phyloP scores from a whole-genome alignment of 805 yeast genomes.

The Candida railenensis region DNA sequence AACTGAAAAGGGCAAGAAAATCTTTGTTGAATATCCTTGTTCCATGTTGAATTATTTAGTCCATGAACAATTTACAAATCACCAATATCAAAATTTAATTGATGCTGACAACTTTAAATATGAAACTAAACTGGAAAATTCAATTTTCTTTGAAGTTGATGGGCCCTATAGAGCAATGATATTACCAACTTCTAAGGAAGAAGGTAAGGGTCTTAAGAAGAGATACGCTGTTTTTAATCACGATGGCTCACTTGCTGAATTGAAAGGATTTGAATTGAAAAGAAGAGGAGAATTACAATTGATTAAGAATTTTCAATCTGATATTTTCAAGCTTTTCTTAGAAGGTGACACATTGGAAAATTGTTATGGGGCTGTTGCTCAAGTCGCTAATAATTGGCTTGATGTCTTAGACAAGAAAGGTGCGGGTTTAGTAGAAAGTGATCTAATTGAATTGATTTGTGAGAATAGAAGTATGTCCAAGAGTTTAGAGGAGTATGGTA shows the following conservation, averaged over 20 bases:
- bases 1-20: conserved; percentile 72
- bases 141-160: conserved; percentile 96
- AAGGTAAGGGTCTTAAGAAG: conserved; percentile 94
- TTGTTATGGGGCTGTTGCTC: conserved; percentile 88
- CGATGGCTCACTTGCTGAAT: conserved; percentile 91
- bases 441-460: conserved; percentile 89
- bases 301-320: conserved; percentile 93
- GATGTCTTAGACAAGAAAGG: conserved; percentile 92
- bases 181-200: conserved; percentile 94
- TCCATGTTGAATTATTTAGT: conserved; percentile 94
- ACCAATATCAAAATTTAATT: conserved; percentile 85
- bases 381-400: conserved; percentile 92
- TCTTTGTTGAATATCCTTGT: conserved; percentile 87
- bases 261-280: conserved; percentile 95
- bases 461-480: conserved; percentile 96
- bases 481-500: conserved; percentile 82
- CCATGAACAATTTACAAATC: conserved; percentile 86
- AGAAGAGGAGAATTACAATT: conserved; percentile 94
- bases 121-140: conserved; percentile 80
- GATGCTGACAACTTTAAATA: conserved; percentile 71
- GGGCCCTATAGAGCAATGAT: conserved; percentile 99
- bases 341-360: conserved; percentile 77
- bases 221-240: conserved; percentile 96
- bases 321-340: conserved; percentile 85
- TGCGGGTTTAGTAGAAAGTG: conserved; percentile 85